Base-by-base conservation (phyloP, 768 basidiomycete species). In the Russula griseocarnosa region DNA sequence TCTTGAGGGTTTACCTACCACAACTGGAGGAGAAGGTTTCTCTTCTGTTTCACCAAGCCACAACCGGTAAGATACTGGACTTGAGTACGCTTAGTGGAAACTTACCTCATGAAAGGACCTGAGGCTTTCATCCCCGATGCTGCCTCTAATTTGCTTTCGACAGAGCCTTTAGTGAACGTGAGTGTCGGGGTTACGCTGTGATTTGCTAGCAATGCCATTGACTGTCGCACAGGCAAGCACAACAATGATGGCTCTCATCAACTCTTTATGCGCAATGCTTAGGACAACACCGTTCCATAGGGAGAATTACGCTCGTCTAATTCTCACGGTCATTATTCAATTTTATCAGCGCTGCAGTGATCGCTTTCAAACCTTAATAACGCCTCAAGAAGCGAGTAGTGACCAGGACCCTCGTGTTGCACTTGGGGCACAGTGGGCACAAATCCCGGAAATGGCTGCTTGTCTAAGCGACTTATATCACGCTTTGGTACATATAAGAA, bases 11-110 rank as follows among this genome's bases (percentile, higher is more conserved):
- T 0, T 98, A 96, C 76, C 76, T 98, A 52, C 96, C 96, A 0
- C 95, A 97, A 73, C 74, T 99, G 63, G 95, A 98, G 73, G 95
- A 98, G 72, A 94, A 93, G 73, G 92, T 96, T 54, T 87, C 90
- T 1, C 79, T 83, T 56, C 76, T 97, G 22, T 95, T 97, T 75
- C 93, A 93, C 72, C 83, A 90, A 60, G 87, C 92, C 7, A 86
- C 95, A 28, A 85, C 86, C 24, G 86, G 90, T 90, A 75, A 49
- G 78, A 56, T 6, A 11, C 11, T 51, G 57, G 28, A 30, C 20
- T 51, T 46, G 46, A 5, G 26, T 40, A 24, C 5, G 7, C 47
- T 67, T 28, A 51, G 52, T 60, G 57, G 56, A 50, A 53, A 58
- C 42, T 62, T 51, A 28, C 40, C 18, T 30, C 34, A 42, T 60